Evolutionary conservation across 176 grass and related monocot genomes (phyloP), one percentile per base, ranked within the genome.

Genomic region (Lolium perenne): DNA sequence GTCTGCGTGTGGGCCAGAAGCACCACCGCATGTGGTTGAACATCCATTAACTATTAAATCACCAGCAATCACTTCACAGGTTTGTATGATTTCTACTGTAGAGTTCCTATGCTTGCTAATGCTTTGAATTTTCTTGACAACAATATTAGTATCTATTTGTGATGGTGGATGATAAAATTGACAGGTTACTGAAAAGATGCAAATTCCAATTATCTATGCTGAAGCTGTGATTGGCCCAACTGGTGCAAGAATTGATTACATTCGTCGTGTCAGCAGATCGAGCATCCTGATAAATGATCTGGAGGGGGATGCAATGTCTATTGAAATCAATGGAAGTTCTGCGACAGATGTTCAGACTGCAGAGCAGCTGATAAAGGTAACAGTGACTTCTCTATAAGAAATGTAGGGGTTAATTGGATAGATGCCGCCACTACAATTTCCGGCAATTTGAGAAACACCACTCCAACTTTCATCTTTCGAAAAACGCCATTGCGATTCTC

Each of bases 181-280:
- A 25, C 29, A 90, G 88, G 66, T 90, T 71, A 79, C 70, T 25
- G 82, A 86, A 82, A 82, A 79, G 88, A 86, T 86, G 84, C 79
- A 83, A 79, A 73, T 86, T 83, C 88, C 84, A 78, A 78, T 90
- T 38, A 83, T 86, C 57, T 90, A 86, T 83, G 73, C 84, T 82
- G 88, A 90, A 79, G 79, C 84, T 47, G 84, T 90, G 12, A 86
- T 90, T 86, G 88, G 84, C 14, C 88, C 74, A 46, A 64, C 54
- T 74, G 80, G 89, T 79, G 89, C 76, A 90, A 86, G 88, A 83
- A 86, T 90, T 47, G 73, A 90, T 54, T 90, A 90, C 65, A 86
- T 90, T 83, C 88, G 84, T 13, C 79, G 57, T 73, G 80, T 80
- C 21, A 90, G 88, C 84, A 73, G 74, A 40, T 83, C 84, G 1